These are phyloP conservation scores for Ulvella scutata DNA, from an alignment of 139 green algal species.

Conservation along the genomic window DNA sequence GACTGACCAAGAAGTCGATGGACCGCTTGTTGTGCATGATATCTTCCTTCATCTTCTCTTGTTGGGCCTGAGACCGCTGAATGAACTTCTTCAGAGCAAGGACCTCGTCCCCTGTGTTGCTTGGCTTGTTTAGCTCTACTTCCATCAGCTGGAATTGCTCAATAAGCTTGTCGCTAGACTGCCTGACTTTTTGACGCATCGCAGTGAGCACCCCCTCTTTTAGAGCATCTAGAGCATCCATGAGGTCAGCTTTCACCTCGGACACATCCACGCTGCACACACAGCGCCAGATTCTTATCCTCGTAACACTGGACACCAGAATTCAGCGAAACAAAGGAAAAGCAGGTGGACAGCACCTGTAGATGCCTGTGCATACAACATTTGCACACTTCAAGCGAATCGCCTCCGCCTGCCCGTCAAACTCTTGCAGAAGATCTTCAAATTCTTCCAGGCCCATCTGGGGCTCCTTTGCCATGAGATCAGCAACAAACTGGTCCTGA, in stretches of 20 bases:
- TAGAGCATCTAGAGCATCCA: background rate
- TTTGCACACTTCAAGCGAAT: background rate
- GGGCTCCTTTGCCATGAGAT: background rate
- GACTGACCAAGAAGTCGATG: background rate
- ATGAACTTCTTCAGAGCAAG: conserved; percentile 56
- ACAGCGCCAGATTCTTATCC: background rate
- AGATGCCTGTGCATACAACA: background rate
- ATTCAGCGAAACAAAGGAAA: too few species aligned
- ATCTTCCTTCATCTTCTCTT: conserved; percentile 28
- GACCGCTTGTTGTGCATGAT: conserved; percentile 35
- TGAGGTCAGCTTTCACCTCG: background rate
- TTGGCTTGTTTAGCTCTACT: conserved; percentile 27
- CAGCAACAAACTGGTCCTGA: conserved; percentile 1
- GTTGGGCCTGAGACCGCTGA: conserved; percentile 21
- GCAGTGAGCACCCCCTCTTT: background rate
- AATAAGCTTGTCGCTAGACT: background rate
- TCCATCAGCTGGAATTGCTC: conserved; percentile 24
- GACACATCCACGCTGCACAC: background rate
- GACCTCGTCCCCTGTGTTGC: conserved; percentile 40
- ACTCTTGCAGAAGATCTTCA: background rate
- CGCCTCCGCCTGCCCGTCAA: background rate
- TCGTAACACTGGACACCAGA: too few species aligned
- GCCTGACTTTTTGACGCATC: background rate
- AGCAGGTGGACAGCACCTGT: background rate
- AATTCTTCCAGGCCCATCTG: background rate